These are phyloP conservation scores for Hsuehochloa calcarea DNA, from an alignment of 176 grass and related monocot genomes.

Conservation along the genomic window DNA sequence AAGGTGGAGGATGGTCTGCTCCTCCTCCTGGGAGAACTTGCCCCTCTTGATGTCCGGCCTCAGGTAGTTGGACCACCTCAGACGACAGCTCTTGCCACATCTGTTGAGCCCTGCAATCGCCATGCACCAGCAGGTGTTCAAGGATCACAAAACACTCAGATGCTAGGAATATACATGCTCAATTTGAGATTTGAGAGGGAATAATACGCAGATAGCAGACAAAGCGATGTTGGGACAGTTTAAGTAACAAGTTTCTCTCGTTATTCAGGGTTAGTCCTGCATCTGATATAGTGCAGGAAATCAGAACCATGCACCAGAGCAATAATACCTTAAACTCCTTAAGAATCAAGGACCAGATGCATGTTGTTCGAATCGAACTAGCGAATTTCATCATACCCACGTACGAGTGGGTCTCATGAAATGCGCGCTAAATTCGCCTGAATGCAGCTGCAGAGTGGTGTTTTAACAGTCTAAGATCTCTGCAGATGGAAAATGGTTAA, in stretches of 20 bases:
- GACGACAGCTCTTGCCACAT: slow-evolving; percentile 82
- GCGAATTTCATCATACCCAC: too few species aligned
- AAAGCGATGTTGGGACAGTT: too few species aligned
- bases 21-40: slow-evolving; percentile 65
- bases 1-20: slow-evolving; percentile 71
- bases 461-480: not conserved
- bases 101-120: slow-evolving; percentile 60
- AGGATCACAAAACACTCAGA: not conserved
- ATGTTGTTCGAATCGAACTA: not conserved
- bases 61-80: slow-evolving; percentile 85
- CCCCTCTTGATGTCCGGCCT: slow-evolving; percentile 82
- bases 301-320: not conserved
- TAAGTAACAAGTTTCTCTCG: too few species aligned
- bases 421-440: not conserved
- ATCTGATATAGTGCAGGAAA: not conserved
- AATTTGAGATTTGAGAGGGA: too few species aligned
- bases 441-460: not conserved
- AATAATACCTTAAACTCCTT: not conserved
- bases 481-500: not conserved
- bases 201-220: too few species aligned
- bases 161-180: not conserved
- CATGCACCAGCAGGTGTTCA: not conserved
- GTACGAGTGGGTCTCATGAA: too few species aligned
- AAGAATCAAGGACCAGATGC: not conserved
- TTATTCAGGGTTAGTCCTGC: not conserved